Evolutionary conservation across 2,329 filamentous ascomycete genomes (phyloP).

Genomic region (Neonectria ditissima): DNA sequence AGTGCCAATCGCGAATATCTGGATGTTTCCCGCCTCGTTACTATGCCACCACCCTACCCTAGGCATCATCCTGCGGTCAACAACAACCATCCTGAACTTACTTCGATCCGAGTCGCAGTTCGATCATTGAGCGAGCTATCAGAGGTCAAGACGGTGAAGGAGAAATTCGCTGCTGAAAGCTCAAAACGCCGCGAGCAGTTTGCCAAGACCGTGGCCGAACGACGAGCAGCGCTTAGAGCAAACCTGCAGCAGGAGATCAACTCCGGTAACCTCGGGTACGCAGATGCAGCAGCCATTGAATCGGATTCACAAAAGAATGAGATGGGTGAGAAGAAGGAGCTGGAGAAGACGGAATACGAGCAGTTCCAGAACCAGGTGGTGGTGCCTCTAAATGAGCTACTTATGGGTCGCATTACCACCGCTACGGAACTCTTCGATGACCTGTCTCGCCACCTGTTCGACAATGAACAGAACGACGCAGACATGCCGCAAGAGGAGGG

Average conservation of each 20-base stretch:
- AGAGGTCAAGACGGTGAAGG: conserved; percentile 77
- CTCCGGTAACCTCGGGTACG: conserved; percentile 82
- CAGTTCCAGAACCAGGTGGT: conserved; percentile 85
- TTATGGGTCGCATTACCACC: conserved; percentile 79
- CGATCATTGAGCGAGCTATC: conserved; percentile 78
- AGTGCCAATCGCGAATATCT: conserved; percentile 68
- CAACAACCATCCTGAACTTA: conserved; percentile 93
- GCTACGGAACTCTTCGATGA: conserved; percentile 83
- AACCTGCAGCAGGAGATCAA: conserved; percentile 85
- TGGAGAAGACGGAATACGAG: conserved; percentile 85
- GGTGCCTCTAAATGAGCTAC: conserved; percentile 83
- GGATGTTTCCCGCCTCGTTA: conserved; percentile 92
- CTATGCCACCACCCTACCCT: conserved; percentile 92
- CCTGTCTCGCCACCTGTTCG: conserved; percentile 77
- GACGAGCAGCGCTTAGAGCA: conserved; percentile 73
- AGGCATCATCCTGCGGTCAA: conserved; percentile 95
- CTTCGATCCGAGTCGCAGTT: conserved; percentile 79
- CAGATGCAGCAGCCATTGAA: conserved; percentile 85
- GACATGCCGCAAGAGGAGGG: conserved; percentile 94
- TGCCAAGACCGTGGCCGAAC: conserved; percentile 60
- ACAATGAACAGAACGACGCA: conserved; percentile 71
- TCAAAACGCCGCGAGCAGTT: conserved; percentile 70
- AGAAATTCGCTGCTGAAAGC: conserved; percentile 67
- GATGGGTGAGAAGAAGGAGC: conserved; percentile 75
- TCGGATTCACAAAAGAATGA: conserved; percentile 79